Evolutionary conservation across 176 grass and related monocot genomes (phyloP), one percentile per base, ranked within the genome.

Genomic region (Pharus latifolius): DNA sequence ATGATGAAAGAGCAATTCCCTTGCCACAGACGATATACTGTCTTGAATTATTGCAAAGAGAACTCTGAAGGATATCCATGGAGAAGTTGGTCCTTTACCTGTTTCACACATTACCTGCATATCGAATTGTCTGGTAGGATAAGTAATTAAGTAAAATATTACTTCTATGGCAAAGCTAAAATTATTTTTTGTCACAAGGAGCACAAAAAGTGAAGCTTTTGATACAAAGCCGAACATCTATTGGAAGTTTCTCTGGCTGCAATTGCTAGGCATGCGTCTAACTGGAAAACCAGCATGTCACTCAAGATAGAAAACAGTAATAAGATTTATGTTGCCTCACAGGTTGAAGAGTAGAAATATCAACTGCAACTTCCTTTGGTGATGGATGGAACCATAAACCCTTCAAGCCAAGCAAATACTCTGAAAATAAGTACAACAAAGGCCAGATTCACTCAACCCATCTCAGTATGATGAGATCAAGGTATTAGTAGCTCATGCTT

Each of bases 331-430:
- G 74, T 66, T 66, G 62, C 24, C 92, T 86, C 78, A 96, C 88
- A 71, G 63, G 74, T 79, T 65, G 55, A 83, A 76, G 50, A 66
- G 51, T 61, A 84, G 82, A 83, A 79, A 86, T 73, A 67, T 75
- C 79, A 46, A 72, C 56, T 2, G 41, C 50, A 67, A 75, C 41
- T 65, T 75, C 86, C 76, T 80, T 83, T 49, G 64, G 61, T 54
- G 80, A 69, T 59, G 49, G 68, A 23, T 91, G 57, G 68, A 91
- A 85, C 64, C 67, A 79, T 69, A 81, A 77, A 50, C 52, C 70
- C 64, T 88, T 96, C 76, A 96, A 56, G 40, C 60, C 92, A 82
- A 88, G 83, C 73, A 96, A 85, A 78, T 91, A 96, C 57, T 96
- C 88, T 96, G 79, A 69, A 91, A 75, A 85, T 34, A 81, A 73